Evolutionary conservation across 352 stramenopile genomes (phyloP), one percentile per base, ranked within the genome.

Genomic region (Phytophthora boehmeriae): DNA sequence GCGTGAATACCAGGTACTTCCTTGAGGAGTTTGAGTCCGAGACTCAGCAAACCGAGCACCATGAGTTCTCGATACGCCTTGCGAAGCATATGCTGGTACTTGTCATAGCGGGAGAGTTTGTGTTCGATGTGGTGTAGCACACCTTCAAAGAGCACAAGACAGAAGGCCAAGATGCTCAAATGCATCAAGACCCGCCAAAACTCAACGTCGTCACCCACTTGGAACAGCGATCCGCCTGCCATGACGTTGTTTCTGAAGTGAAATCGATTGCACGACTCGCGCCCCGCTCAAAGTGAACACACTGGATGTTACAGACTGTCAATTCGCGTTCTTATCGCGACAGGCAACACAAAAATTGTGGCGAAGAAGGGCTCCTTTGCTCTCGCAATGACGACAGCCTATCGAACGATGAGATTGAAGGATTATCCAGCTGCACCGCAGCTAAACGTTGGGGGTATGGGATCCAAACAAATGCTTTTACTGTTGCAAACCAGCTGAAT

Each of bases 61-160:
- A 88, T 88, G 27, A 89, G 70, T 28, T 89, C 80, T 61, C 71
- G 52, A 51, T 78, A 89, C 8, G 68, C 71, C 48, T 90, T 90
- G 20, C 71, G 80, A 27, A 89, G 63, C 70, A 91, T 91, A 36
- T 89, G 73, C 47, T 86, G 57, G 52, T 88, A 91, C 64, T 89
- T 91, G 41, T 75, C 73, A 53, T 78, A 84, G 27, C 54, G 62
- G 1, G 71, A 50, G n/a, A 88, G 54, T 39, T 80, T 66, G 54
- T 87, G 73, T 35, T 80, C 71, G 5, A 88, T 58, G n/a, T 58
- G 34, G 43, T 91, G 79, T 39, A 89, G 59, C 11, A 25, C 35
- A 2, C 51, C 51, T 51, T 91, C 81, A 9, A 88, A 71, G n/a
- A 79, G 5, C 9, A 89, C 68, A 13, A 91, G 49, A 43, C 49